Evolutionary conservation across 148 eudicot genomes (phyloP).

Genomic region (Rheum nobile): DNA sequence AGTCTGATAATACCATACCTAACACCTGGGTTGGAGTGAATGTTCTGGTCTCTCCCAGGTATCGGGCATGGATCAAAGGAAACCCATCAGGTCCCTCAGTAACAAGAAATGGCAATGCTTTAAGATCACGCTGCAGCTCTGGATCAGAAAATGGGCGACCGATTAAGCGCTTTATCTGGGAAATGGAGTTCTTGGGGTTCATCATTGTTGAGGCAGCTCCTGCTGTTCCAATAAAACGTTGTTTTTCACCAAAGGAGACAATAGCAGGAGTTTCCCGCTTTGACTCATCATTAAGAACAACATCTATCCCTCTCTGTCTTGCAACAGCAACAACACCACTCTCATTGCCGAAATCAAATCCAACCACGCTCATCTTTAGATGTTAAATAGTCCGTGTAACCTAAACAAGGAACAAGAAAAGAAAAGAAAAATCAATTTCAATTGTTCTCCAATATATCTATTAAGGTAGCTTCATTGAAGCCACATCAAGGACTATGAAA

Average conservation of each 20-base stretch:
- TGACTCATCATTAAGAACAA: slow-evolving; percentile 90
- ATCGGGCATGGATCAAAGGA: slow-evolving; percentile 67
- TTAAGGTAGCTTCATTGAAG: background rate
- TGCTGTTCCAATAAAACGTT: slow-evolving; percentile 86
- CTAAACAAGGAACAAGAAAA: background rate
- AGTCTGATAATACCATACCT: slow-evolving; percentile 77
- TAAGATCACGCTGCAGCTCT: slow-evolving; percentile 67
- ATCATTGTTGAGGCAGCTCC: slow-evolving; percentile 91
- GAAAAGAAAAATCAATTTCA: background rate
- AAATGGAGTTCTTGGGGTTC: slow-evolving; percentile 89
- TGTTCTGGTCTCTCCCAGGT: slow-evolving; percentile 55
- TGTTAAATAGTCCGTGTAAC: background rate
- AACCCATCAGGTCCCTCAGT: slow-evolving; percentile 88
- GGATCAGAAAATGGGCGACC: slow-evolving; percentile 79
- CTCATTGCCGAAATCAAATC: slow-evolving; percentile 92
- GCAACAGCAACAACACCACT: slow-evolving; percentile 94
- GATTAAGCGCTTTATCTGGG: slow-evolving; percentile 72
- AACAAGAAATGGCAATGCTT: slow-evolving; percentile 57
- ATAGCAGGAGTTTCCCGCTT: slow-evolving; percentile 90
- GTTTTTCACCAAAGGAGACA: slow-evolving; percentile 95
- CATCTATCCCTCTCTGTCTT: slow-evolving; percentile 94
- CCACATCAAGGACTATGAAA: background rate
- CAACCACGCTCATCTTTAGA: slow-evolving; percentile 83
- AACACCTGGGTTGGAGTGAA: slow-evolving; percentile 75
- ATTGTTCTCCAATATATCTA: background rate